Evolutionary conservation across 2,329 filamentous ascomycete genomes (phyloP).

Genomic region (Penicillium hordei): DNA sequence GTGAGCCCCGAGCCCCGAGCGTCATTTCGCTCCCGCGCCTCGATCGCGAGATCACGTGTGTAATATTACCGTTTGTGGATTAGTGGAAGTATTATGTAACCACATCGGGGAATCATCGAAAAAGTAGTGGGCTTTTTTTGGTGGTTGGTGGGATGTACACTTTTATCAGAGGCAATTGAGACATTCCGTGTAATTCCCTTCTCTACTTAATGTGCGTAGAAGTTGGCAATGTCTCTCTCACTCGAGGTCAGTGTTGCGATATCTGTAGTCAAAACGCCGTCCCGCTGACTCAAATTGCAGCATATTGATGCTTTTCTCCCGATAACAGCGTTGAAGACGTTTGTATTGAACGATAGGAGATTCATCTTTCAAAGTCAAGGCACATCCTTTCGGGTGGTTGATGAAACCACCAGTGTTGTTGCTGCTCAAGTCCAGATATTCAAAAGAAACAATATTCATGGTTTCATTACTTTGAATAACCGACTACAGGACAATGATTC

Average conservation of each 20-base stretch:
- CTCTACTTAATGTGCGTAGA: slow-evolving; percentile 18
- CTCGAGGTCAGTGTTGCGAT: slow-evolving; percentile 31
- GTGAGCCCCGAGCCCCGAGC: background rate
- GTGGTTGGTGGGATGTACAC: slow-evolving; percentile 12
- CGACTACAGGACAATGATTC: slow-evolving; percentile 14
- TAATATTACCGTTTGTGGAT: slow-evolving; percentile 19
- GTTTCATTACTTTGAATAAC: slow-evolving; percentile 33
- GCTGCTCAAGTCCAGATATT: slow-evolving; percentile 34
- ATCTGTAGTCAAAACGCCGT: background rate
- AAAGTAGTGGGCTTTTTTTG: slow-evolving; percentile 16
- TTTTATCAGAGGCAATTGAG: slow-evolving; percentile 6
- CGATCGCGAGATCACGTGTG: slow-evolving; percentile 26
- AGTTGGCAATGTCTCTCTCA: slow-evolving; percentile 27
- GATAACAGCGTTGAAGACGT: slow-evolving; percentile 41
- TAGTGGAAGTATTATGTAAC: slow-evolving; percentile 12
- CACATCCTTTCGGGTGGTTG: slow-evolving; percentile 34
- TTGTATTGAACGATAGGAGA: slow-evolving; percentile 27
- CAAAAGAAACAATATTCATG: slow-evolving; percentile 42
- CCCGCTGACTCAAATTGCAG: slow-evolving; percentile 32
- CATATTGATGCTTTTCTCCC: slow-evolving; percentile 46
- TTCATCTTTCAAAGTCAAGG: slow-evolving; percentile 44
- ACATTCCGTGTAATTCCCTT: slow-evolving; percentile 8
- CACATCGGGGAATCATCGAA: slow-evolving; percentile 2
- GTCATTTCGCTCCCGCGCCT: background rate
- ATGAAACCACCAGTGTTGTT: slow-evolving; percentile 33